These are phyloP conservation scores for Psilocybe cubensis DNA, from an alignment of 768 basidiomycete genomes.

Conservation along the genomic window DNA sequence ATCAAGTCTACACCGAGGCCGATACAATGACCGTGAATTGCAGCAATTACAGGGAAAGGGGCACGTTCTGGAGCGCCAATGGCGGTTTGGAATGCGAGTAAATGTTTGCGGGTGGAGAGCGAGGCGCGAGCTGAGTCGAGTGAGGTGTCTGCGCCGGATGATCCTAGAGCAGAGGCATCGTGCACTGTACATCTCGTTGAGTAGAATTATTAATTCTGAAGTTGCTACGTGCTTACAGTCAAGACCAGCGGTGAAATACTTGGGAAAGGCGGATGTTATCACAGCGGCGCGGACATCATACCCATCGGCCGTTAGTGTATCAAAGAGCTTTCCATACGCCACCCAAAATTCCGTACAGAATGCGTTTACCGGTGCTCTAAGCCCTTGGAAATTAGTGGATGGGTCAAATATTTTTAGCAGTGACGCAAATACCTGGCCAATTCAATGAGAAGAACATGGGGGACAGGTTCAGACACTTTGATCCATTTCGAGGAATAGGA, in stretches of 20 bases:
- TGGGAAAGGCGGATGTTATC: conserved; percentile 69
- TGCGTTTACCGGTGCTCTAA: conserved; percentile 69
- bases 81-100: conserved; percentile 68
- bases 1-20: conserved; percentile 84
- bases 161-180: conserved; percentile 30
- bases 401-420: too few species aligned
- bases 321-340: conserved; percentile 67
- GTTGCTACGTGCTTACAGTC: conserved; percentile 56
- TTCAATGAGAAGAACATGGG: conserved; percentile 49
- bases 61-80: conserved; percentile 71
- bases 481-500: conserved; percentile 44
- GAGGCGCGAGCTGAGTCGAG: conserved; percentile 59
- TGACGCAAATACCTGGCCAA: conserved; percentile 40
- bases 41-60: conserved; percentile 81
- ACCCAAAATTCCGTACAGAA: conserved; percentile 71
- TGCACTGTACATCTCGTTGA: conserved; percentile 26
- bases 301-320: conserved; percentile 49
- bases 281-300: conserved; percentile 72
- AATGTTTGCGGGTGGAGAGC: conserved; percentile 46
- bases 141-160: conserved; percentile 20
- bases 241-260: conserved; percentile 82
- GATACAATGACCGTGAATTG: conserved; percentile 73
- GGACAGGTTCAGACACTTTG: conserved; percentile 48
- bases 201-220: not conserved
- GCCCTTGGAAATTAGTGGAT: not conserved